A percentile compares a stretch with the other conserved stretches of the same genome.
These are phyloP conservation scores for Babesia caballi DNA, from an alignment of 169 alveolate species.

Conservation along the genomic window DNA sequence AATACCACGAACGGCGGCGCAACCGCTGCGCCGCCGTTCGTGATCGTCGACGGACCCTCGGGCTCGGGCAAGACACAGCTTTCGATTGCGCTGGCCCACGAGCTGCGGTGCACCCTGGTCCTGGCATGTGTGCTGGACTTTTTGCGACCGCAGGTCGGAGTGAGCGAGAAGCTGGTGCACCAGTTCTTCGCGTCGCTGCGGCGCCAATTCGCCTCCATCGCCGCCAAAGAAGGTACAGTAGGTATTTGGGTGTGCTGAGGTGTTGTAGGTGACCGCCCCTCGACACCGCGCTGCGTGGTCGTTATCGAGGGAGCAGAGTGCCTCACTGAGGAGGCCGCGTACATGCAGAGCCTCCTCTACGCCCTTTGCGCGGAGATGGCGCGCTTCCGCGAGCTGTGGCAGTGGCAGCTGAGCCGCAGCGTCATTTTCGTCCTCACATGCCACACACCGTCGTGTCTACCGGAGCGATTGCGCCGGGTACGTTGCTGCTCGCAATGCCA, in stretches of 20 bases:
- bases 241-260: neutral
- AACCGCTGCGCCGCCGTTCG: neutral
- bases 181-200: conserved; percentile 18
- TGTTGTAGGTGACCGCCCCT: neutral
- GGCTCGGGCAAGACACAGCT: conserved; percentile 54
- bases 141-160: conserved; percentile 49
- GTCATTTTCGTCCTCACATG: conserved; percentile 49
- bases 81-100: conserved; percentile 32
- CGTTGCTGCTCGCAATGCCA: neutral
- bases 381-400: conserved; percentile 5
- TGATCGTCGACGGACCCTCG: conserved; percentile 40
- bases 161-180: conserved; percentile 43
- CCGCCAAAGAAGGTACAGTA: conserved; percentile 11
- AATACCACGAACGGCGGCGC: conserved; percentile 1
- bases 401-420: neutral
- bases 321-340: conserved; percentile 13
- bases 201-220: conserved; percentile 3
- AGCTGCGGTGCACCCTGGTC: conserved; percentile 19
- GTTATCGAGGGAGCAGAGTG: conserved; percentile 33
- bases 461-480: conserved; percentile 32
- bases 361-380: conserved; percentile 25
- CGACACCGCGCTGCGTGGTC: conserved; percentile 31
- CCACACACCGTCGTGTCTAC: conserved; percentile 1
- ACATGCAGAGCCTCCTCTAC: conserved; percentile 27
- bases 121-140: conserved; percentile 7